phyloP scores from a whole-genome alignment of 2,329 filamentous ascomycete genomes.

The Blastomyces silverae region DNA sequence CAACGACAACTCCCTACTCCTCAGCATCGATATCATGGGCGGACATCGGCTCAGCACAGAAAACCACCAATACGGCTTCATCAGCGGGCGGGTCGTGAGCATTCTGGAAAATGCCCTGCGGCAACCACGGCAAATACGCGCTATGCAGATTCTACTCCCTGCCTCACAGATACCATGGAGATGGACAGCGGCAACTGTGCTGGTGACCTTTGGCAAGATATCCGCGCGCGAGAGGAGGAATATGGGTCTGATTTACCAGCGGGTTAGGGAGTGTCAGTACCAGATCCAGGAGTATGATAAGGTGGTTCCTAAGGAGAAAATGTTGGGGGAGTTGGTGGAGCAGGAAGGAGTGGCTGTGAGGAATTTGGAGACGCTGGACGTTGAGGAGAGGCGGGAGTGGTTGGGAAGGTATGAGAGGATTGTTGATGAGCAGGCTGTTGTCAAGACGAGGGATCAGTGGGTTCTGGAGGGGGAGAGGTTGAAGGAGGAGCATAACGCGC shows the following conservation, averaged over 20 bases:
- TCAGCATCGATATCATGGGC: constrained; percentile 23
- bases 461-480: constrained; percentile 16
- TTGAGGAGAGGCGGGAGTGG: constrained; percentile 7
- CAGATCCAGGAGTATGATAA: constrained; percentile 23
- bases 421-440: constrained; percentile 13
- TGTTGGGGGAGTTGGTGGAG: constrained; percentile 9
- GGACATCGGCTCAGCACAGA: constrained; percentile 23
- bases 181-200: constrained; percentile 29
- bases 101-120: constrained; percentile 23
- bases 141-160: constrained; percentile 27
- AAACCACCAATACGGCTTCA: constrained; percentile 24
- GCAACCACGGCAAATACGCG: constrained; percentile 19
- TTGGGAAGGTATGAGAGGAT: constrained; percentile 12
- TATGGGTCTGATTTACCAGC: constrained; percentile 22
- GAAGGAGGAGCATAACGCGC: constrained; percentile 10
- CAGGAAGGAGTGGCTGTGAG: constrained; percentile 11
- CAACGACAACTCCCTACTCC: constrained; percentile 26
- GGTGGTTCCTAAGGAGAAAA: constrained; percentile 10
- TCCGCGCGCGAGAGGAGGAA: constrained; percentile 23
- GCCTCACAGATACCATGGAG: constrained; percentile 24
- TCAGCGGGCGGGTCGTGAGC: constrained; percentile 16
- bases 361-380: constrained; percentile 6
- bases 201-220: constrained; percentile 27
- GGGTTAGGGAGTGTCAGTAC: constrained; percentile 25
- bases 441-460: constrained; percentile 17